Evolutionary conservation across 108 stramenopile genomes (phyloP).

Genomic region (Craspedostauros australis): DNA sequence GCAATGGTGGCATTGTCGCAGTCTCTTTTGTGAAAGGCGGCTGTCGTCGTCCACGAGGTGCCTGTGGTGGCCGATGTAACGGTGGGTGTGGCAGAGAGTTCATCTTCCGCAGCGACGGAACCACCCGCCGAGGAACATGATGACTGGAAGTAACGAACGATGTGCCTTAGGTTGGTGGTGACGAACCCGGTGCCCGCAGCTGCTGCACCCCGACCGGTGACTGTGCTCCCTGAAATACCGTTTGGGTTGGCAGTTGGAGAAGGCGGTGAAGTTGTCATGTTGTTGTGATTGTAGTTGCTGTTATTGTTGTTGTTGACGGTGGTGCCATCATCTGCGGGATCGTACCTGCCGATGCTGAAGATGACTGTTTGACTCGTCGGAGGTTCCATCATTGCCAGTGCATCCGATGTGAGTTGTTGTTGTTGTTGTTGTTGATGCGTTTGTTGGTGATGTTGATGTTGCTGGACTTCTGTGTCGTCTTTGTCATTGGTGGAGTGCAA

Average conservation of each 20-base stretch:
- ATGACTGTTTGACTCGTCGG: too few relatives aligned
- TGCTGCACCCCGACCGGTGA: too few relatives aligned
- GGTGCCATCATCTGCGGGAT: too few relatives aligned
- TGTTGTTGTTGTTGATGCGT: neutral
- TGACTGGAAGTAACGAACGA: conserved; percentile 43
- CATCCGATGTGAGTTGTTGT: too few relatives aligned
- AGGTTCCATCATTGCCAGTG: too few relatives aligned
- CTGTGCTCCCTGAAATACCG: too few relatives aligned
- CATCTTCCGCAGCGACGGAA: conserved; percentile 16
- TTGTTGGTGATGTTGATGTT: neutral
- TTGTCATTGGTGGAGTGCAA: neutral
- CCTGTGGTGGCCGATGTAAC: conserved; percentile 4
- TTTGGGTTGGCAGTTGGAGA: too few relatives aligned
- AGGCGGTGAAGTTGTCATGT: too few relatives aligned
- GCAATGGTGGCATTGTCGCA: neutral
- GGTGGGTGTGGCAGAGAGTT: conserved; percentile 12
- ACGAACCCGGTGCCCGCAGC: too few relatives aligned
- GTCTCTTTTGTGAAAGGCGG: neutral
- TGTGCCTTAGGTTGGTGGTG: conserved; percentile 25
- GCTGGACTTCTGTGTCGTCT: neutral
- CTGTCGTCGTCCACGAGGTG: neutral
- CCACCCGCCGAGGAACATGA: conserved; percentile 38
- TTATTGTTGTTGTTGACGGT: too few relatives aligned
- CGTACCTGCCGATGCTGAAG: too few relatives aligned
- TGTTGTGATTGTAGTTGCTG: too few relatives aligned